Evolutionary conservation across 164 flowering plant genomes (phyloP).

Genomic region (Pachysandra terminalis): DNA sequence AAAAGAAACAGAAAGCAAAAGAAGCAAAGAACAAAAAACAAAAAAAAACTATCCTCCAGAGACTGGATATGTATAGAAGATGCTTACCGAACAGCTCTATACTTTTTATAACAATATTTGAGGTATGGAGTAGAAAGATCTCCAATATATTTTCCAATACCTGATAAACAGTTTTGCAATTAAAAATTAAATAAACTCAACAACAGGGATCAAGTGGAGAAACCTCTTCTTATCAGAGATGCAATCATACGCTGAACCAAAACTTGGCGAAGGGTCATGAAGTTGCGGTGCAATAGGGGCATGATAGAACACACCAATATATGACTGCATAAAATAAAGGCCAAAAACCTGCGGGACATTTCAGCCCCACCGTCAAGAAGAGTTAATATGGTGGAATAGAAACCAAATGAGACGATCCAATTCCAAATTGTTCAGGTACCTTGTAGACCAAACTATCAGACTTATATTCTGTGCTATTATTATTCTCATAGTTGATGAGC

Average conservation of each 20-base stretch:
- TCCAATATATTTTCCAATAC: constrained; percentile 78
- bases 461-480: constrained; percentile 55
- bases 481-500: constrained; percentile 68
- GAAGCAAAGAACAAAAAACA: too few relatives aligned
- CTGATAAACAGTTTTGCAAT: constrained; percentile 32
- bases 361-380: background rate
- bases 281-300: constrained; percentile 75
- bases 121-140: constrained; percentile 75
- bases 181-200: constrained; percentile 1
- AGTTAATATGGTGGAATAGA: background rate
- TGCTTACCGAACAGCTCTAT: constrained; percentile 63
- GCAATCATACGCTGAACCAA: constrained; percentile 77
- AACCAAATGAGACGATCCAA: background rate
- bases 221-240: constrained; percentile 53
- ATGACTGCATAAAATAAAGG: constrained; percentile 93
- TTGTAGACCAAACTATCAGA: constrained; percentile 93
- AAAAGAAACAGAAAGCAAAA: too few relatives aligned
- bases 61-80: constrained; percentile 3
- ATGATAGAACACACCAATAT: constrained; percentile 88
- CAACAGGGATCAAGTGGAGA: background rate
- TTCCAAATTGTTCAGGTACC: constrained; percentile 27
- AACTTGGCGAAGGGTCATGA: constrained; percentile 74
- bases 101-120: constrained; percentile 75
- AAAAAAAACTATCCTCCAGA: too few relatives aligned
- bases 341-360: constrained; percentile 81